phyloP scores from a whole-genome alignment of 495 filamentous ascomycete species.

The Penicillium salamii region DNA sequence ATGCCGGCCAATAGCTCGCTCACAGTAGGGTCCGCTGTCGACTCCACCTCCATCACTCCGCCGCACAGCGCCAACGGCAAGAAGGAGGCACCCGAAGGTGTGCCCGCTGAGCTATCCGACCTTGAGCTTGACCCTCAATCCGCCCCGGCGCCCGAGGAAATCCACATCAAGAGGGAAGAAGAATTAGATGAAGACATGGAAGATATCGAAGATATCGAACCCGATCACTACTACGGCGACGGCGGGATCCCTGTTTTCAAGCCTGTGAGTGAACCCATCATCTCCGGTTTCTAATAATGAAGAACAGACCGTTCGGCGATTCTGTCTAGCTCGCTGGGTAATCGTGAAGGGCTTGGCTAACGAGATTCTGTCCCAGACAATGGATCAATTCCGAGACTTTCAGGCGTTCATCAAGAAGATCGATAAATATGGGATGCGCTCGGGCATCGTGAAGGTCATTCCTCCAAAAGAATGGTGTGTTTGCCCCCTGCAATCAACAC shows the following conservation, averaged over 20 bases:
- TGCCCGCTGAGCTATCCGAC: conserved; percentile 45
- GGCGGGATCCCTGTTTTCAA: conserved; percentile 92
- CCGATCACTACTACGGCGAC: conserved; percentile 81
- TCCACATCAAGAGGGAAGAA: conserved; percentile 25
- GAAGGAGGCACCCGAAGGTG: conserved; percentile 42
- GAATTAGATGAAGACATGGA: conserved; percentile 38
- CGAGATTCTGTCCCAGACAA: conserved; percentile 50
- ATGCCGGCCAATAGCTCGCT: conserved; percentile 27
- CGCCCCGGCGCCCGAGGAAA: conserved; percentile 19
- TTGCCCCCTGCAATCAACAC: not conserved
- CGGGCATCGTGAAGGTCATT: conserved; percentile 92
- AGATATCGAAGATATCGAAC: conserved; percentile 62
- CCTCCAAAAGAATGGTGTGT: conserved; percentile 90
- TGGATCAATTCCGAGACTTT: conserved; percentile 92
- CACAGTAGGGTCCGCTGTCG: conserved; percentile 24
- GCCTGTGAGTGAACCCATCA: conserved; percentile 57
- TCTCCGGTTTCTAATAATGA: not conserved
- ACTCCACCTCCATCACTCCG: conserved; percentile 43
- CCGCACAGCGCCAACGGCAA: conserved; percentile 46
- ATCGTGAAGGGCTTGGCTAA: conserved; percentile 12
- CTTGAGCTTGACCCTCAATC: conserved; percentile 42
- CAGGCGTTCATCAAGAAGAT: conserved; percentile 83
- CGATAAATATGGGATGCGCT: conserved; percentile 93
- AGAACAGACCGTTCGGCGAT: not conserved
- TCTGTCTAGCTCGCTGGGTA: not conserved